A percentile compares a stretch with the other conserved stretches of the same genome.
These are phyloP conservation scores for Pleodorina starrii DNA, from an alignment of 139 green algal genomes.

Conservation along the genomic window DNA sequence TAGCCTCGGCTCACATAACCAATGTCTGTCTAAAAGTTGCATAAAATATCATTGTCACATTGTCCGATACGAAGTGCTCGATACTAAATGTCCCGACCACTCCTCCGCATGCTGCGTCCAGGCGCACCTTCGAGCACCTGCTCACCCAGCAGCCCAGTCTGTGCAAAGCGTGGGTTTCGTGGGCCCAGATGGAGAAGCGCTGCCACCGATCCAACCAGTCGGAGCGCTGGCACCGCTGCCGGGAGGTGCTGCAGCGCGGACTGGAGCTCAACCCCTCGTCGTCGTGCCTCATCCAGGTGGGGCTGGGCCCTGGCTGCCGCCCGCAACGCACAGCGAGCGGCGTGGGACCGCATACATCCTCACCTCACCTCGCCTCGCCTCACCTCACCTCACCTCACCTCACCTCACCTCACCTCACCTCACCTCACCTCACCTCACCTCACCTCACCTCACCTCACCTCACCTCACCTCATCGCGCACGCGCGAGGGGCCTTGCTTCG, in stretches of 20 bases:
- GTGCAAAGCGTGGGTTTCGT: slow-evolving; percentile 65
- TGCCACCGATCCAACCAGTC: background rate
- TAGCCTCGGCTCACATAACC: background rate
- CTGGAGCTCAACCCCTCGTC: slow-evolving; percentile 73
- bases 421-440: too few species aligned
- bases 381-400: too few species aligned
- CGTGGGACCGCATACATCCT: too few species aligned
- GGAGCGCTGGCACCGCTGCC: slow-evolving; percentile 48
- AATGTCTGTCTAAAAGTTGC: background rate
- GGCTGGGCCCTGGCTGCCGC: too few species aligned
- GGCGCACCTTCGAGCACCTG: slow-evolving; percentile 59
- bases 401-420: too few species aligned
- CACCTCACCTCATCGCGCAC: too few species aligned
- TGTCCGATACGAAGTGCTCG: too few species aligned
- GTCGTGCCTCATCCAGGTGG: slow-evolving; percentile 73
- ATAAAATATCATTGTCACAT: background rate
- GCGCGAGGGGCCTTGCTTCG: too few species aligned
- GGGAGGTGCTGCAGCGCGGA: slow-evolving; percentile 76
- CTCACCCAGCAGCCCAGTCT: slow-evolving; percentile 49
- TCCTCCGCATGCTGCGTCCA: background rate
- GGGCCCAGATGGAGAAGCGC: slow-evolving; percentile 58
- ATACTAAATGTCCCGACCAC: background rate
- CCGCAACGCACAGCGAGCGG: background rate
- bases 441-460: background rate
- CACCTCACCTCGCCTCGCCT: too few species aligned